Percentiles rank a stretch among this genome's conserved stretches.
These are phyloP conservation scores for Astragalus membranaceus DNA, from an alignment of 306 rosid species.

Conservation along the genomic window DNA sequence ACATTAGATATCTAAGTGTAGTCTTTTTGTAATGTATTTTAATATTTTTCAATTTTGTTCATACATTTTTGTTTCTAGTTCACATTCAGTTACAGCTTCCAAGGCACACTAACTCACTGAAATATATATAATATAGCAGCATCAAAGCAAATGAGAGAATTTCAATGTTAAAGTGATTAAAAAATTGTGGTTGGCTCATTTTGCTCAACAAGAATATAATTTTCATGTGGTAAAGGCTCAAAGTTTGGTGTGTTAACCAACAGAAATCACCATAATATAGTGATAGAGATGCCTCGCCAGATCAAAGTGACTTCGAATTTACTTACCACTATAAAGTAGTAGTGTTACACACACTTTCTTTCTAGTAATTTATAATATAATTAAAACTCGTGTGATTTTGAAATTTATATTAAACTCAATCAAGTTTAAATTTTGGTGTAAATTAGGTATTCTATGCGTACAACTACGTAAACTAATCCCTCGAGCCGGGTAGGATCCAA, in stretches of 20 bases:
- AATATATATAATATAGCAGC: conserved; percentile 7
- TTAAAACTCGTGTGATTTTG: background rate
- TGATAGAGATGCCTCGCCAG: conserved; percentile 31
- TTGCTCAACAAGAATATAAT: background rate
- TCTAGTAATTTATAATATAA: background rate
- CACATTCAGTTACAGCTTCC: background rate
- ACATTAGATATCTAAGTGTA: background rate
- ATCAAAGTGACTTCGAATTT: conserved; percentile 7
- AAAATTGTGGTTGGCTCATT: background rate
- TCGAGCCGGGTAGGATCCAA: too few relatives aligned
- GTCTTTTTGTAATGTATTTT: background rate
- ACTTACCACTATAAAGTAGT: background rate
- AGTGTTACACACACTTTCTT: background rate
- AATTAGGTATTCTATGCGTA: too few relatives aligned
- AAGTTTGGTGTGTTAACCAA: conserved; percentile 24
- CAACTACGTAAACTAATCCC: too few relatives aligned
- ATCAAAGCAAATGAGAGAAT: conserved; percentile 15
- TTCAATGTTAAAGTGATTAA: background rate
- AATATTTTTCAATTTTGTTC: background rate
- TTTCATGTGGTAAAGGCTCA: conserved; percentile 1
- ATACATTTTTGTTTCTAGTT: conserved; percentile 13
- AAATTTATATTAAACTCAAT: background rate
- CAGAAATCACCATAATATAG: conserved; percentile 16
- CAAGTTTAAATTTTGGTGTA: too few relatives aligned
- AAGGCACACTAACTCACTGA: background rate